Base-by-base conservation (phyloP, 139 green algal genomes). In the Chlamydomonas schloesseri region DNA sequence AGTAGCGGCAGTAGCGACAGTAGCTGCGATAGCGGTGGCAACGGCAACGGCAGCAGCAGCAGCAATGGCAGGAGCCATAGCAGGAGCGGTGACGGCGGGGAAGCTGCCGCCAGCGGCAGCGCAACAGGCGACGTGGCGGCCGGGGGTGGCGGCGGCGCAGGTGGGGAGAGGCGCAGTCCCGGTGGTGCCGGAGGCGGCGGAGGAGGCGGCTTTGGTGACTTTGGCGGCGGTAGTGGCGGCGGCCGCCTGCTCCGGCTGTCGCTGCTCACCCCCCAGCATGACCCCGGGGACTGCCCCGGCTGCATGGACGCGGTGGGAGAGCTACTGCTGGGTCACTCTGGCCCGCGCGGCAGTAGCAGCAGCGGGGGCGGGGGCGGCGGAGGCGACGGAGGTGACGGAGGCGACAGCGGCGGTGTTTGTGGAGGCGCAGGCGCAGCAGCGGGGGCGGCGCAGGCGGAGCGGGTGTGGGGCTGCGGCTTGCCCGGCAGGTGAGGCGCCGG, bases 241-340 rank as follows among this genome's bases (percentile, higher is more conserved):
- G 4, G 3, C 24, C 79, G 79, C 21, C 33, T 85, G 4, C 29
- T 1, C 8, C 6, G 36, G 3, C 68, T 85, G 67, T 50, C 21
- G n/a, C 65, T 85, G 33, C 65, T 42, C 8, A 70, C 29, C 47
- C 67, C 79, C 10, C 65, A 58, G 50, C 65, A 46, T 23, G 77
- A 84, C 77, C 57, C 65, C 1, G 50, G 46, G 23, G 62, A 84
- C n/a, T 28, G 37, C 21, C 64, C 77, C 29, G 79, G 79, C 0
- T 47, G 76, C 20, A 37, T 77, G 47, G 47, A 36, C 5, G 79
- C 79, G 11, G 67, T 76, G 0, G n/a, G 64, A 0, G 64, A 72
- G 33, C 78, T 84, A 20, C 47, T 84, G 78, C 60, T 14, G 5
- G 70, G 70, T 0, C 8, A 33, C 26, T 18, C 13, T 13, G 23